A percentile compares a stretch with the other conserved stretches of the same genome.
These are phyloP conservation scores for Verticillium tricorpus DNA, from an alignment of 2,329 filamentous ascomycete genomes.

Conservation along the genomic window DNA sequence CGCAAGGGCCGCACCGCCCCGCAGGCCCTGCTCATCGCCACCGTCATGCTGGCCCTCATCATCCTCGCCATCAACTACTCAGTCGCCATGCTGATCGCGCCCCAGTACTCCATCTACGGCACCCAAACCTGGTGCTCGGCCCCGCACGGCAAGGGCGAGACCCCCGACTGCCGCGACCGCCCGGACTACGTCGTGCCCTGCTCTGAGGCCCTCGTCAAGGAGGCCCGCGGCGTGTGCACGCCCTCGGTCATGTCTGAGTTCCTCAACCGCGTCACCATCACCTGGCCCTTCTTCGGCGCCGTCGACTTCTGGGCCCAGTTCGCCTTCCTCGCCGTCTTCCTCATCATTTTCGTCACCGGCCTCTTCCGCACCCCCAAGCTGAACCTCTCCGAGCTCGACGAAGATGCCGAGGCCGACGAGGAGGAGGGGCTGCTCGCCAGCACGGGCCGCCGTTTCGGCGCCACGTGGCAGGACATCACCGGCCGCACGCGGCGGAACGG, in stretches of 20 bases:
- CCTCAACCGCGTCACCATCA: constrained; percentile 85
- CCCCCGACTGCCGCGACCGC: constrained; percentile 71
- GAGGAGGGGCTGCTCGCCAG: constrained; percentile 87
- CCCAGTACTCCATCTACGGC: constrained; percentile 91
- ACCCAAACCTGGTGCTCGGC: constrained; percentile 91
- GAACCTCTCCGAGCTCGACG: constrained; percentile 73
- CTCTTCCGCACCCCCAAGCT: constrained; percentile 77
- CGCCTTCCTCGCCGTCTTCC: constrained; percentile 77
- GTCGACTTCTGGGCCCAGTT: constrained; percentile 98
- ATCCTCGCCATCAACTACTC: constrained; percentile 90
- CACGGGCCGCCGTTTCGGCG: constrained; percentile 75
- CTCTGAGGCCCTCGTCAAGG: constrained; percentile 68
- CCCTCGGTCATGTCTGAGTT: constrained; percentile 89
- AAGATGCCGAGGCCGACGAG: constrained; percentile 86
- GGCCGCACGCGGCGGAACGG: constrained; percentile 34
- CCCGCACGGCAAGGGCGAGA: constrained; percentile 55
- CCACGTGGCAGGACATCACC: constrained; percentile 85
- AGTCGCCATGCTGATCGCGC: constrained; percentile 87
- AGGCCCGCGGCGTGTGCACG: constrained; percentile 79
- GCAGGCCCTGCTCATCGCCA: constrained; percentile 86
- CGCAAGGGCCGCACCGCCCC: constrained; percentile 84
- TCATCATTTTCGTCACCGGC: constrained; percentile 74
- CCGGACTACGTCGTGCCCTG: constrained; percentile 73
- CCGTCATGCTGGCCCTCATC: constrained; percentile 84
- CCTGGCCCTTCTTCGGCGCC: constrained; percentile 91